Evolutionary conservation across 2,329 filamentous ascomycete genomes (phyloP).

Genomic region (Ambrosiella xylebori): DNA sequence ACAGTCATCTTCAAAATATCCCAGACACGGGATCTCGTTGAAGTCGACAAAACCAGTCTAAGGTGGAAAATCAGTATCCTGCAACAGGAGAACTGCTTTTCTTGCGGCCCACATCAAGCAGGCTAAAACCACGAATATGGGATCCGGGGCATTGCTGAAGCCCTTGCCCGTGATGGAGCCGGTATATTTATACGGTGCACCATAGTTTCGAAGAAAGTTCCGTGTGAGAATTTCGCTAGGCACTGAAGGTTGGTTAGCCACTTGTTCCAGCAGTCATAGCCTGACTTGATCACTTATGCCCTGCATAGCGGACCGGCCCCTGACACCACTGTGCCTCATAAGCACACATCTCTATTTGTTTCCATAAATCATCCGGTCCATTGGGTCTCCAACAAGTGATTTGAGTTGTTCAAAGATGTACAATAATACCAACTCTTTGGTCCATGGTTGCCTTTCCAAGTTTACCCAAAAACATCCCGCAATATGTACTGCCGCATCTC

Average conservation of each 20-base stretch:
- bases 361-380: conserved; percentile 46
- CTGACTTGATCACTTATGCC: conserved; percentile 18
- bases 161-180: conserved; percentile 34
- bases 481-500: conserved; percentile 7
- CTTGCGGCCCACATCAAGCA: conserved; percentile 38
- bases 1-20: conserved; percentile 41
- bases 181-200: conserved; percentile 50
- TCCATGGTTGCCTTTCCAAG: no score
- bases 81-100: conserved; percentile 21
- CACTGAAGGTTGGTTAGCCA: background rate
- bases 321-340: conserved; percentile 26
- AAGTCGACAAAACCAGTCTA: conserved; percentile 21
- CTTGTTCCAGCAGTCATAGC: background rate
- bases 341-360: conserved; percentile 24
- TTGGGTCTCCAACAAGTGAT: conserved; percentile 19
- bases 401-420: conserved; percentile 27
- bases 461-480: background rate
- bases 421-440: background rate
- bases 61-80: background rate
- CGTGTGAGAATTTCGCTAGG: conserved; percentile 28
- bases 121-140: conserved; percentile 32
- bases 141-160: conserved; percentile 30
- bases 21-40: conserved; percentile 46
- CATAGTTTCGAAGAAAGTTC: conserved; percentile 40
- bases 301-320: conserved; percentile 20